Base-by-base conservation (phyloP, 495 filamentous ascomycete genomes). In the Parathielavia appendiculata region DNA sequence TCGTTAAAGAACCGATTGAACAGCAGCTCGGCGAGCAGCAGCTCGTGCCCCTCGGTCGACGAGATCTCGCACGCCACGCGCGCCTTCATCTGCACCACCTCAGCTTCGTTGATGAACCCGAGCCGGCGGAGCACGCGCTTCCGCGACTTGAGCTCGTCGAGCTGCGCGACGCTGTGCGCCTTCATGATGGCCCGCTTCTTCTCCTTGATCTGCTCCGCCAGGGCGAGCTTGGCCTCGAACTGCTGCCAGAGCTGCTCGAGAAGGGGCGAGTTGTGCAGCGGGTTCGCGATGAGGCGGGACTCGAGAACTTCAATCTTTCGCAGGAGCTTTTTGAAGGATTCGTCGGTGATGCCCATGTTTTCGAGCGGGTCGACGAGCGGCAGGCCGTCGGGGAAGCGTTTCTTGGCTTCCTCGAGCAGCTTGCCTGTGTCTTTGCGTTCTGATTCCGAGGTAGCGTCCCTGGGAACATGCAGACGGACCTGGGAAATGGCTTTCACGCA, bases 1-100 rank as follows among this genome's bases (percentile, higher is more conserved):
- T 96, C 91, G 71, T 97, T 97, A 80, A 98, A 98, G 79, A 96
- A 96, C 54, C 91, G 83, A 71, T 97, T 95, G 76, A 98, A 97
- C 5, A 98, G 81, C 32, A 98, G 76, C 73, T 98, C 95, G 45
- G 86, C 87, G 3, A 98, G 82, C 63, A 98, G 83, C 26, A 97
- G 77, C 66, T 97, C 95, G 59, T 86, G 83, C 26, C 81, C 82
- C 61, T 96, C 91, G 3, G 91, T 93, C 64, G 89, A 92, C 50
- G 79, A 81, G 57, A 98, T 97, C 76, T 97, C 93, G 73, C 93
- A 98, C 10, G 93, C 93, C 8, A 97, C 93, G 35, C 93, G 85
- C 8, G 91, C 93, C 76, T 98, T 98, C 64, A 97, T 79, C 74
- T 96, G 84, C 50, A 98, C 91, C 9, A 97, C 90, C 67, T 97